Base-by-base conservation (phyloP, 805 yeast species). In the Kazachstania psychrophila region DNA sequence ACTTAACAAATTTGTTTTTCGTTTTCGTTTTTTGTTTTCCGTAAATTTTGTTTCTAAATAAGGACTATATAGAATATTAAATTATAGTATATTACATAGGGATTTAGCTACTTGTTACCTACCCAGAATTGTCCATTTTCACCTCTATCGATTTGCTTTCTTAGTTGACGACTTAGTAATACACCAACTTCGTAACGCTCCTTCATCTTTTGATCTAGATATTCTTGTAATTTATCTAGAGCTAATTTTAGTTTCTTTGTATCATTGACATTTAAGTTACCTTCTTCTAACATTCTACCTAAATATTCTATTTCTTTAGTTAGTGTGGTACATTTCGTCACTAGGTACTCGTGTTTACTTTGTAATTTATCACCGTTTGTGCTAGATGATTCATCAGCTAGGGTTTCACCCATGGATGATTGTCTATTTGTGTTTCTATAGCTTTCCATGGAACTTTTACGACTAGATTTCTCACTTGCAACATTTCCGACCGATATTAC, bases 101-200 rank as follows among this genome's bases (percentile, higher is more conserved):
- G 23, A 20, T 11, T n/a, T 15, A 13, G 2, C 29, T 36, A 51
- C 34, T 53, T 51, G 14, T 47, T 46, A 5, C 61, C 57, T 12
- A 56, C 52, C 62, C 62, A 58, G 38, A 58, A 58, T 27, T 56
- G 54, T 23, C 61, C 69, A 39, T 61, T 56, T 36, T 62, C 66
- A 20, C 70, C 70, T 36, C 63, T 58, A 40, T 64, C 64, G 22
- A 65, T 63, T 38, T 65, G 55, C 32, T 54, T 61, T 46, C 70
- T 58, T 29, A 66, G 48, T 17, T 64, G 62, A 31, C 69, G 56
- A 17, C 69, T 62, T 25, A 66, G 41, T 29, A 52, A 46, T 5
- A 65, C 62, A 12, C 69, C 71, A 3, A 63, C 48, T 28, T 66
- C 71, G 44, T 66, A 65, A 43, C 61, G 62, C 45, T 65, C 66